Percentiles rank a stretch among this genome's conserved stretches.
These are phyloP conservation scores for Limonomyces culmigenus DNA, from an alignment of 1,284 basidiomycete genomes.

Conservation along the genomic window DNA sequence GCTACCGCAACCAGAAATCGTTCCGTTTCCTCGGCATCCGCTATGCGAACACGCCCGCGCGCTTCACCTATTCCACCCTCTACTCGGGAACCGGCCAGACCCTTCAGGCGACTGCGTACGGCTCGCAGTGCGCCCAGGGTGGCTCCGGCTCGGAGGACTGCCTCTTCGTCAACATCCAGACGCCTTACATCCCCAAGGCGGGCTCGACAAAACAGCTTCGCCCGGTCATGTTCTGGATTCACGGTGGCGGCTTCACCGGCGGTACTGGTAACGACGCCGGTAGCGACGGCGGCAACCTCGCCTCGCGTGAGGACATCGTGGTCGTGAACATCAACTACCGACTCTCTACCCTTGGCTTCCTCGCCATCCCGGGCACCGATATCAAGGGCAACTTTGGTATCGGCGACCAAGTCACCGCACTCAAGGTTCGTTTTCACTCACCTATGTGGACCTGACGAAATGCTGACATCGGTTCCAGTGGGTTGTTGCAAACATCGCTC, in stretches of 20 bases:
- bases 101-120: slow-evolving; percentile 15
- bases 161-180: slow-evolving; percentile 27
- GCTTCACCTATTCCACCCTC: slow-evolving; percentile 16
- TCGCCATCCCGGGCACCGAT: slow-evolving; percentile 18
- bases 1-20: slow-evolving; percentile 17
- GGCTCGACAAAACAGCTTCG: slow-evolving; percentile 13
- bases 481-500: not conserved
- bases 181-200: slow-evolving; percentile 17
- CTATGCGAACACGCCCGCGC: slow-evolving; percentile 15
- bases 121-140: slow-evolving; percentile 14
- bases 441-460: no score
- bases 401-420: slow-evolving; percentile 20
- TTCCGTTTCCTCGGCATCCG: slow-evolving; percentile 21
- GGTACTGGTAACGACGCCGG: slow-evolving; percentile 6
- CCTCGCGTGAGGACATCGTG: slow-evolving; percentile 25
- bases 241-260: slow-evolving; percentile 27
- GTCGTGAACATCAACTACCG: slow-evolving; percentile 31
- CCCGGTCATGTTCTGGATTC: slow-evolving; percentile 27
- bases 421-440: no score
- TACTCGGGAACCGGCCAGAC: slow-evolving; percentile 11
- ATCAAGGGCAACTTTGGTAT: slow-evolving; percentile 25
- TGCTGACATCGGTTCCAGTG: no score
- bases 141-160: slow-evolving; percentile 19
- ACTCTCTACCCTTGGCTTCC: slow-evolving; percentile 23
- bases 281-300: slow-evolving; percentile 13